Percentiles rank a stretch among this genome's conserved stretches.
Conservation (phyloP, 306 rosid species). For the Quillaja saponaria region DNA sequence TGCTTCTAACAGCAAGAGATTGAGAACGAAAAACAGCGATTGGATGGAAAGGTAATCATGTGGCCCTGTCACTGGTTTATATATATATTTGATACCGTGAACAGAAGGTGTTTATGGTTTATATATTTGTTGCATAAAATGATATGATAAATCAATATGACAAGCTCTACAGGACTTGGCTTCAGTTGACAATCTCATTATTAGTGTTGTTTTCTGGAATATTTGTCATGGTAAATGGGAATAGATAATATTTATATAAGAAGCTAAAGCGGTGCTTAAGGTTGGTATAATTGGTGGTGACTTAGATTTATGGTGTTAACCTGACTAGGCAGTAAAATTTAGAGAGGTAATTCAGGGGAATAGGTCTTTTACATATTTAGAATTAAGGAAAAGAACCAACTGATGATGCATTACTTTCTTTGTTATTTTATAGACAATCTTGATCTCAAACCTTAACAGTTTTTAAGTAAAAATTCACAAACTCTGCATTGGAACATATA, state of each 20-base stretch:
- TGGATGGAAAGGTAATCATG: constrained; percentile 76
- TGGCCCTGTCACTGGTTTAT: constrained; percentile 12
- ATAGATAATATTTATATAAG: constrained; percentile 12
- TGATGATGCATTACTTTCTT: not conserved
- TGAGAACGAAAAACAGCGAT: constrained; percentile 64
- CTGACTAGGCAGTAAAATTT: not conserved
- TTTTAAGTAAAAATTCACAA: too few relatives aligned
- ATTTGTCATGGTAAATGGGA: constrained; percentile 11
- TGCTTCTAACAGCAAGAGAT: constrained; percentile 66
- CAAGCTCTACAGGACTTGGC: constrained; percentile 25
- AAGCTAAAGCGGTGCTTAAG: constrained; percentile 8
- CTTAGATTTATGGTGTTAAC: constrained; percentile 8
- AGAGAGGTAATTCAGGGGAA: not conserved
- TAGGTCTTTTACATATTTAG: not conserved
- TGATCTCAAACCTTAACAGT: not conserved
- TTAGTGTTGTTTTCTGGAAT: constrained; percentile 13
- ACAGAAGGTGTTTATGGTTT: constrained; percentile 3
- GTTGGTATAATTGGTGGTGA: constrained; percentile 19
- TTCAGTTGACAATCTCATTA: not conserved
- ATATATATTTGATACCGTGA: constrained; percentile 28
- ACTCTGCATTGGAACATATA: too few relatives aligned
- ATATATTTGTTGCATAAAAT: not conserved
- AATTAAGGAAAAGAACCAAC: not conserved
- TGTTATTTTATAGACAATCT: not conserved
- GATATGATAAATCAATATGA: constrained; percentile 21